Evolutionary conservation across 1,284 basidiomycete genomes (phyloP), one percentile per base, ranked within the genome.

Genomic region (Calocybe gambosa): DNA sequence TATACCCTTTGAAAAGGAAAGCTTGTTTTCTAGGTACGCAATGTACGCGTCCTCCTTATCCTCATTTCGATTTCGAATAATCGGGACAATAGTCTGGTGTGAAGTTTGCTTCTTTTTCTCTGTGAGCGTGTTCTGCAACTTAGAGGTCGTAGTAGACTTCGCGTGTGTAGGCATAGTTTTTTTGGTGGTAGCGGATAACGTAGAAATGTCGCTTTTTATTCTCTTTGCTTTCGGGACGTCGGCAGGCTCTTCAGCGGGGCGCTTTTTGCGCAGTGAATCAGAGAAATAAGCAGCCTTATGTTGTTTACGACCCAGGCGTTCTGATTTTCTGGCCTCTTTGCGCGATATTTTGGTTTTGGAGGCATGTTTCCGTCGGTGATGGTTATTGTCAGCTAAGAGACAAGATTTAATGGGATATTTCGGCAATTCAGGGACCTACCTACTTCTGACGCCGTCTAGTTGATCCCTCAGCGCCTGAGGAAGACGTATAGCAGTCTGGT

Each of bases 21-120:
- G 70, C 62, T 81, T 81, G 9, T 74, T 70, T 62, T 93, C 90
- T 9, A 93, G 68, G 69, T 85, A 82, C 0, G 78, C 73, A 40
- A 92, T 93, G 59, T 90, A 87, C 1, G 72, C 71, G 56, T 90
- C 88, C 54, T 92, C 90, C 23, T 80, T 71, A 36, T 76, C 69
- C 51, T 82, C 76, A 45, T 67, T 58, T 49, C 62, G 71, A 39
- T 46, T 34, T 15, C 47, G 45, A 43, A 39, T 25, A 18, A 47
- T 46, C 1, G 50, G 26, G 7, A 47, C 23, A 31, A n/a, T n/a
- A 31, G 29, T 31, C 13, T 31, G 3, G 38, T 45, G 47, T 5
- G 61, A 42, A 23, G 58, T 54, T 9, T 40, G 48, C 1, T 52
- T 57, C 16, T 69, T 60, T 50, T 63, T 71, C 45, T 71, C 67